Conservation (phyloP, 805 yeast genomes). For the Metschnikowia matae region DNA sequence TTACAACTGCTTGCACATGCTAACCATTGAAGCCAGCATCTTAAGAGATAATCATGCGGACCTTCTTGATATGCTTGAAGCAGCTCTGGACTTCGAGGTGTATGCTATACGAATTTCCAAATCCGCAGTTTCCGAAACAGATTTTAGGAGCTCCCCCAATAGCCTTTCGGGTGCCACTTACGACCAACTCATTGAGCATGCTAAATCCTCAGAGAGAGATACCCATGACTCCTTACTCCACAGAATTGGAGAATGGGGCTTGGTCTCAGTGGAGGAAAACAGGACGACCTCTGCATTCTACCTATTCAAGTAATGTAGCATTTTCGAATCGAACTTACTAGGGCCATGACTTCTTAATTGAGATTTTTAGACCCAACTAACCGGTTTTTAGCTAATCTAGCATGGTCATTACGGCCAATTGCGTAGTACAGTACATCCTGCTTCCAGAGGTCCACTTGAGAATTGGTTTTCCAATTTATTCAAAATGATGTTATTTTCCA, state of each 20-base stretch:
- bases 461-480: no score
- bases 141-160: background rate
- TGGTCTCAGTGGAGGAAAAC: constrained; percentile 16
- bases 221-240: constrained; percentile 5
- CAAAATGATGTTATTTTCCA: no score
- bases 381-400: no score
- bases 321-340: no score
- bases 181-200: constrained; percentile 16
- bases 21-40: constrained; percentile 30
- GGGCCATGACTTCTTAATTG: no score
- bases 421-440: no score
- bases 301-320: constrained; percentile 4
- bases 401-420: no score
- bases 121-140: constrained; percentile 4
- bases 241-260: constrained; percentile 16
- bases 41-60: constrained; percentile 22
- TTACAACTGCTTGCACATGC: constrained; percentile 23
- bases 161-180: constrained; percentile 5
- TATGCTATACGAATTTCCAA: constrained; percentile 20
- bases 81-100: constrained; percentile 22
- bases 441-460: no score
- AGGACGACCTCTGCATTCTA: constrained; percentile 11
- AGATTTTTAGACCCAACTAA: no score
- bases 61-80: constrained; percentile 22
- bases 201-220: constrained; percentile 4